Evolutionary conservation across 768 basidiomycete species (phyloP), one percentile per base, ranked within the genome.

Genomic region (Serpula lacrymans): DNA sequence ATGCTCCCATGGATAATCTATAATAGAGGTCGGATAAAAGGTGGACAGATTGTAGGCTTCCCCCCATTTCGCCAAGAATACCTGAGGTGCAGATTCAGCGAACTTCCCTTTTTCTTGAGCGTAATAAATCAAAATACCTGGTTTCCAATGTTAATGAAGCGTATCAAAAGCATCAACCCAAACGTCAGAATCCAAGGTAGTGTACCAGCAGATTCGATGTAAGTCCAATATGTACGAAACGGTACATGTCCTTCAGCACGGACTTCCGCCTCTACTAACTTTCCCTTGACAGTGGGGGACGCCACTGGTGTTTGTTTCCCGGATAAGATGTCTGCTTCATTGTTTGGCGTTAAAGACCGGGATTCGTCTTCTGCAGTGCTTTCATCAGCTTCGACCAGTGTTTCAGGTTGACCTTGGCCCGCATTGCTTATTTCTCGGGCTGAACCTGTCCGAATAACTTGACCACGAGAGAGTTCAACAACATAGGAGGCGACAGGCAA

Each of bases 241-340:
- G 80, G 72, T 3, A 85, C 79, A 18, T 74, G 66, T 3, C 82
- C 84, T 63, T 84, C 79, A n/a, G 80, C 80, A 6, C 80, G 71
- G 21, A 70, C 64, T 55, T 86, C 84, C 5, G 64, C 75, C 30
- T 82, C 79, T 14, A 84, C 65, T 6, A 85, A 62, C 53, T 79
- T 83, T 4, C 78, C 79, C 32, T 26, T 20, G 39, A 36, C 38
- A 2, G 25, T 25, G 17, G 37, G 40, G 27, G 39, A 27, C 14
- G 34, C 35, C 33, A n/a, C 41, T 14, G 44, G 46, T 29, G n/a
- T 27, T 30, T 32, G 43, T 34, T 1, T 20, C 34, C 14, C 31
- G 31, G 34, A 13, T 29, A 42, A 44, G 14, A 22, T 20, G 41
- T 70, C 67, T 1, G 67, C 64, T 44, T 72, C 71, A 35, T 65